Base-by-base conservation (phyloP, 1,284 basidiomycete genomes). In the Coniferiporia sulphurascens region DNA sequence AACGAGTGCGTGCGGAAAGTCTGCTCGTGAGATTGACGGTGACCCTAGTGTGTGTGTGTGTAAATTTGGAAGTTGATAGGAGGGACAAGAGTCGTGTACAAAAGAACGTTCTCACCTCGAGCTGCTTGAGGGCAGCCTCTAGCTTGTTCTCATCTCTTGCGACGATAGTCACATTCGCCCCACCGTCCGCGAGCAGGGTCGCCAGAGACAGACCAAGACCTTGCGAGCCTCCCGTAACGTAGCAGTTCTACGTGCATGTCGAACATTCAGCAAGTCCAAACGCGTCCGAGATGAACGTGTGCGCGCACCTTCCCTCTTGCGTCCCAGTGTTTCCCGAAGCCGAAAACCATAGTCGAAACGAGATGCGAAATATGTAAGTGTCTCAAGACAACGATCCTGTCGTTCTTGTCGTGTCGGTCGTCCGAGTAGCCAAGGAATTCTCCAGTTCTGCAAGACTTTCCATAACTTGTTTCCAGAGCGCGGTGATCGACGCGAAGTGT, bases 131-230 rank as follows among this genome's bases (percentile, higher is more conserved):
- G 0, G 90, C 91, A 15, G 70, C 73, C 54, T 80, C 72, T 32
- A 93, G 75, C 62, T 83, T 86, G 48, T 74, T 72, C 63, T 84
- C 75, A 65, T 86, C 81, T 27, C 91, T 78, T 46, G 91, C 91
- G 36, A 93, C 87, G 62, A 95, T 89, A 1, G 88, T 89, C 3
- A 95, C 86, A 69, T 91, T 77, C 1, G 91, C 90, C 1, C 93
- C 93, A 56, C 78, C 77, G 63, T 78, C 73, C n/a, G 85, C 82
- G 10, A 95, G 78, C 44, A 86, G 75, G 44, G 81, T 76, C 0
- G 91, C 89, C 0, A 94, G 75, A 0, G 85, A 79, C 12, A 91
- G 78, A 7, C 93, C 93, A 1, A 93, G 80, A 0, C 93, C 93
- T 21, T 85, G 79, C 8, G 86, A 90, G 0, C 91, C 93, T 22